Evolutionary conservation across 2,329 filamentous ascomycete genomes (phyloP).

Genomic region (Sporothrix globosa): DNA sequence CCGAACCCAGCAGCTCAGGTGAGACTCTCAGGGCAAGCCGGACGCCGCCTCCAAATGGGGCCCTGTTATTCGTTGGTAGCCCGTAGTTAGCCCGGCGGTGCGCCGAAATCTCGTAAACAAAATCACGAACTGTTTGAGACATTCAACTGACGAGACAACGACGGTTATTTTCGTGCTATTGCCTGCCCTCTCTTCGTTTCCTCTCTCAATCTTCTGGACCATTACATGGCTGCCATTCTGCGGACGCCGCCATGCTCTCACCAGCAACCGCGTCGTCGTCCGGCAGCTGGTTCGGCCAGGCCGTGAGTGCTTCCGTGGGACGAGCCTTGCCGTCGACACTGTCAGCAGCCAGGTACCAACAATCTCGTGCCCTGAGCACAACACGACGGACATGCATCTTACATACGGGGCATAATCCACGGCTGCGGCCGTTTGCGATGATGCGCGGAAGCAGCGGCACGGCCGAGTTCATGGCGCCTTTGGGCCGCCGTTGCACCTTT

Average conservation of each 20-base stretch:
- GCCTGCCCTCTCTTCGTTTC: background rate
- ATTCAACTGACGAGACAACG: background rate
- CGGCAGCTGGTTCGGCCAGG: slow-evolving; percentile 24
- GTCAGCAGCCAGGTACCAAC: background rate
- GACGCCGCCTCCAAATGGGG: background rate
- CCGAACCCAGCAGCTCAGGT: background rate
- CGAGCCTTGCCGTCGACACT: background rate
- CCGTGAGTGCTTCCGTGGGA: slow-evolving; percentile 8
- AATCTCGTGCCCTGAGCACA: background rate
- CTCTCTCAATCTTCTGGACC: background rate
- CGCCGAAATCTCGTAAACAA: slow-evolving; percentile 12
- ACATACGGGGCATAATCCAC: background rate
- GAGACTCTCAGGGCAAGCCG: background rate
- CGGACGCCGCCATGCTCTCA: slow-evolving; percentile 27
- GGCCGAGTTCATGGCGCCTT: background rate
- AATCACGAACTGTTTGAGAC: background rate
- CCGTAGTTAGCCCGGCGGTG: background rate
- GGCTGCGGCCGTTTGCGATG: background rate
- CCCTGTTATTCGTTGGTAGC: slow-evolving; percentile 9
- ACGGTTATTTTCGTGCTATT: background rate
- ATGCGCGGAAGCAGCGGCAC: too few relatives aligned
- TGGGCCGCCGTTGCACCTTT: slow-evolving; percentile 22
- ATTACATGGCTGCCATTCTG: slow-evolving; percentile 17
- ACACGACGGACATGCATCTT: background rate
- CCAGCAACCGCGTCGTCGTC: slow-evolving; percentile 28